These are phyloP conservation scores for Fusarium torreyae DNA, from an alignment of 2,329 filamentous ascomycete species.

Conservation along the genomic window DNA sequence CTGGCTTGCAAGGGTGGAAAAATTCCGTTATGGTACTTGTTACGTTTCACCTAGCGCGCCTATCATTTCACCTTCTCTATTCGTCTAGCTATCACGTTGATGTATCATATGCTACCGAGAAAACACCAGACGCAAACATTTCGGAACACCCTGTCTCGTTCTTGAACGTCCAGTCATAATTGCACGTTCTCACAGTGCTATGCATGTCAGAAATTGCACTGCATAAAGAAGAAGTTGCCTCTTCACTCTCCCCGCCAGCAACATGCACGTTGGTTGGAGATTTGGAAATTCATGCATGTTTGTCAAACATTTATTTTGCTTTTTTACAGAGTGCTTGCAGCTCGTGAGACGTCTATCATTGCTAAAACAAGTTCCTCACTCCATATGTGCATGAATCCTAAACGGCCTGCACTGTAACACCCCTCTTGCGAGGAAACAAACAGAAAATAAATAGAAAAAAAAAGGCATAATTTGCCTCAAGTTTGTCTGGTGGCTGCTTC, in stretches of 20 bases:
- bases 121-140: neutral
- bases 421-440: neutral
- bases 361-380: neutral
- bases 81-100: neutral
- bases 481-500: slow-evolving; percentile 3
- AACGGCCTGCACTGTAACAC: slow-evolving; percentile 8
- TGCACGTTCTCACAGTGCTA: neutral
- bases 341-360: neutral
- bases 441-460: neutral
- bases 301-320: neutral
- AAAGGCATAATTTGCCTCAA: slow-evolving; percentile 1
- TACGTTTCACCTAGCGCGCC: slow-evolving; percentile 11
- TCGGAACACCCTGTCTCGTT: no score
- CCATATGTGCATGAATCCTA: slow-evolving; percentile 10
- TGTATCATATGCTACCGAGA: slow-evolving; percentile 20
- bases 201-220: slow-evolving; percentile 3
- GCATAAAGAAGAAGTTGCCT: slow-evolving; percentile 9
- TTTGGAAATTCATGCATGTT: slow-evolving; percentile 7
- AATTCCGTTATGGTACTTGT: neutral
- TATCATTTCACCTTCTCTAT: slow-evolving; percentile 13
- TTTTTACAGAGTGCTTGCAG: slow-evolving; percentile 19
- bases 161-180: no score
- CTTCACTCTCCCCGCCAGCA: neutral
- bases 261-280: slow-evolving; percentile 8
- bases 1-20: neutral